These are phyloP conservation scores for Diaporthe velutina DNA, from an alignment of 2,329 filamentous ascomycete species.

Conservation along the genomic window DNA sequence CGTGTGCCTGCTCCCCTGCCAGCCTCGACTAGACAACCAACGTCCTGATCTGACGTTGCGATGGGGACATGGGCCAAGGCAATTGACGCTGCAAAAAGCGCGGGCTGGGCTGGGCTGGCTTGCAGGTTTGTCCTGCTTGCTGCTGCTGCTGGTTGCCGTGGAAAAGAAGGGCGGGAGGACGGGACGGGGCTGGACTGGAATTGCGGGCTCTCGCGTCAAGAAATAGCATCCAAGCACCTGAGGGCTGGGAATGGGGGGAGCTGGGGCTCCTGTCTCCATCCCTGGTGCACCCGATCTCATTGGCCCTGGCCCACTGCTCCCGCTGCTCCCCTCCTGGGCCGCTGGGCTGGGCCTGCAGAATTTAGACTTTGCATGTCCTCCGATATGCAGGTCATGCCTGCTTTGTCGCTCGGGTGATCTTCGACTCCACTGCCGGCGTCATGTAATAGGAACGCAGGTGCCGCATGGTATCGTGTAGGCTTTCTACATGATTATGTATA, in stretches of 20 bases:
- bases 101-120: constrained; percentile 24
- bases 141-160: constrained; percentile 36
- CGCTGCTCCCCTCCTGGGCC: background rate
- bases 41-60: constrained; percentile 35
- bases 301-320: constrained; percentile 15
- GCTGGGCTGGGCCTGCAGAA: constrained; percentile 4
- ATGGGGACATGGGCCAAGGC: constrained; percentile 27
- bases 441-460: background rate
- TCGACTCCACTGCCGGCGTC: constrained; percentile 30
- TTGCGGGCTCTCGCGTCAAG: constrained; percentile 28
- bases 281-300: background rate
- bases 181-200: background rate
- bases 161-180: constrained; percentile 26
- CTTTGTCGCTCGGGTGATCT: constrained; percentile 31
- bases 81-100: background rate
- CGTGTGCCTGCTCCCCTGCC: background rate
- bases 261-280: constrained; percentile 24
- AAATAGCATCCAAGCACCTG: constrained; percentile 25
- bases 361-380: constrained; percentile 25
- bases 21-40: constrained; percentile 3
- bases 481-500: background rate
- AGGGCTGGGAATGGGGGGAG: constrained; percentile 15
- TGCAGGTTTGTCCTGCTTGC: constrained; percentile 13
- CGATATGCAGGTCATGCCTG: constrained; percentile 33
- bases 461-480: background rate